These are phyloP conservation scores for Saitozyma podzolica DNA, from an alignment of 768 basidiomycete genomes.

Conservation along the genomic window DNA sequence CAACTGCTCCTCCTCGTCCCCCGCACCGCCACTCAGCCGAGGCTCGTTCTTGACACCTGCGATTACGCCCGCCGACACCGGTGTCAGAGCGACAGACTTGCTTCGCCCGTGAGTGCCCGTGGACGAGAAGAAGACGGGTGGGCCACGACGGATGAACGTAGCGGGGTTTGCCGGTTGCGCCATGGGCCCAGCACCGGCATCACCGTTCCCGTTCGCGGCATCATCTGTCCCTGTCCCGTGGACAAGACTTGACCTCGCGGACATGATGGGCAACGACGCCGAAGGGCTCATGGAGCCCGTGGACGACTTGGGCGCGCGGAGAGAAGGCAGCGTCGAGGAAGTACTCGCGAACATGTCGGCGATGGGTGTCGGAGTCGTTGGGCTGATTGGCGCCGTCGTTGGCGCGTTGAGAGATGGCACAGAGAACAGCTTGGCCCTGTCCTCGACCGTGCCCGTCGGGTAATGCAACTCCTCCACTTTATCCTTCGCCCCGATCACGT, in stretches of 20 bases:
- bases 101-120: conserved; percentile 9
- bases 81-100: neutral
- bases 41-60: too few species aligned
- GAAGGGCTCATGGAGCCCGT: conserved; percentile 18
- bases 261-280: conserved; percentile 4
- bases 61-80: too few species aligned
- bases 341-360: conserved; percentile 37
- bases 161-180: conserved; percentile 22
- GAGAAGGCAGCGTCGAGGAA: conserved; percentile 15
- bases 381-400: neutral
- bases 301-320: conserved; percentile 18
- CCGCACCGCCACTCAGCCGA: too few species aligned
- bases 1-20: too few species aligned
- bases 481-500: neutral
- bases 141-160: conserved; percentile 31
- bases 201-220: too few species aligned
- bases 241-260: too few species aligned
- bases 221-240: too few species aligned
- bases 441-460: conserved; percentile 29
- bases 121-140: conserved; percentile 39
- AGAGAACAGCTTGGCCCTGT: conserved; percentile 21
- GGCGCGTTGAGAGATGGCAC: neutral
- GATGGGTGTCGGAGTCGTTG: conserved; percentile 36
- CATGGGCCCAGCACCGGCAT: too few species aligned
- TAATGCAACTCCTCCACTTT: conserved; percentile 22